These are phyloP conservation scores for Taiozyma sp. DNA, from an alignment of 1,139 yeast species.

Conservation along the genomic window DNA sequence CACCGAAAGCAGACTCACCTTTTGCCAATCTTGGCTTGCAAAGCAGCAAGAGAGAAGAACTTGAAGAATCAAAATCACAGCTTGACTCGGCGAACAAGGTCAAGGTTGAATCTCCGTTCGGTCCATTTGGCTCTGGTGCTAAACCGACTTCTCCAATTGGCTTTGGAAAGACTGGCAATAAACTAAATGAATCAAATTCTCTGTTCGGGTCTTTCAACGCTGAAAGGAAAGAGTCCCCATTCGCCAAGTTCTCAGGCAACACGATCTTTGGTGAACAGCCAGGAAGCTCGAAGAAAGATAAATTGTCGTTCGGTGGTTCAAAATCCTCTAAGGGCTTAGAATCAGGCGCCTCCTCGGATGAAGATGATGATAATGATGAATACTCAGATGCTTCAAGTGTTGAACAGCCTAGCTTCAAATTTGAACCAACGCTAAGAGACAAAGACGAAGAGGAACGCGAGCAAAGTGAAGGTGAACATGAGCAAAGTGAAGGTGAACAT, in stretches of 20 bases:
- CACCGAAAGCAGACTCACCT: not conserved
- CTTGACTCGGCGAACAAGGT: not conserved
- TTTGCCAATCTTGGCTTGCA: not conserved
- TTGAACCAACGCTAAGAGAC: not conserved
- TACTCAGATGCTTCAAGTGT: constrained; percentile 7
- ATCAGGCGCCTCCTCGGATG: constrained; percentile 1
- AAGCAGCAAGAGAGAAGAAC: not conserved
- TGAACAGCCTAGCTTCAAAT: not conserved
- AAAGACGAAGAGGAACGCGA: not conserved
- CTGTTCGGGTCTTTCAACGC: constrained; percentile 6
- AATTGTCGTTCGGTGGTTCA: not conserved
- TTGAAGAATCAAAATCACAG: not conserved
- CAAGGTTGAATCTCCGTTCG: not conserved
- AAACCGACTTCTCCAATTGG: not conserved
- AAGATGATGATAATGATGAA: constrained; percentile 2
- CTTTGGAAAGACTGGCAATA: not conserved
- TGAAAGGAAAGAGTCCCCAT: constrained; percentile 3
- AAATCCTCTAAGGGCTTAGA: not conserved
- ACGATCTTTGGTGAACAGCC: not conserved
- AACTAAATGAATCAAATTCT: constrained; percentile 1
- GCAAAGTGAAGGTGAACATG: not conserved
- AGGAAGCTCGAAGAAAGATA: not conserved
- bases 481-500: not conserved
- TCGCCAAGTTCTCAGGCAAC: not conserved
- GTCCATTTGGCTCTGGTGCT: not conserved